phyloP scores from a whole-genome alignment of 805 yeast genomes.

The Ogataea ramenticola region DNA sequence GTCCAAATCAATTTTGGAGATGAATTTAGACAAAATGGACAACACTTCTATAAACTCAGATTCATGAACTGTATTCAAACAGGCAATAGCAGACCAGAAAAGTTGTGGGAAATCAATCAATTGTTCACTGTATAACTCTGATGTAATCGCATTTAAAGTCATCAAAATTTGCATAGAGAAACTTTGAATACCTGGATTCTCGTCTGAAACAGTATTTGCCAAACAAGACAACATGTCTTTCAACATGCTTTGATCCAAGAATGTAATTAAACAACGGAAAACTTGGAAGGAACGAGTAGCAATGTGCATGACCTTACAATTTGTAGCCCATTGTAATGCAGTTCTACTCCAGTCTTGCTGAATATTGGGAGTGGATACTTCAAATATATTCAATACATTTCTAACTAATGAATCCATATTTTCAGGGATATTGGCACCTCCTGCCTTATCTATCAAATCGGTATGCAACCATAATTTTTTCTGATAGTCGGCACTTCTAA shows the following conservation, averaged over 20 bases:
- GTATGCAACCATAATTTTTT: slow-evolving; percentile 75
- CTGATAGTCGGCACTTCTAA: slow-evolving; percentile 46
- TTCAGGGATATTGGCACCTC: slow-evolving; percentile 78
- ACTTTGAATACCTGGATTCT: slow-evolving; percentile 84
- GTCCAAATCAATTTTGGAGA: slow-evolving; percentile 80
- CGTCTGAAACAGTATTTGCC: slow-evolving; percentile 90
- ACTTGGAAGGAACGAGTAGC: slow-evolving; percentile 96
- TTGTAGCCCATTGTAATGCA: slow-evolving; percentile 90
- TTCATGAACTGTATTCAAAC: slow-evolving; percentile 84
- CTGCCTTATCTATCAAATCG: slow-evolving; percentile 68
- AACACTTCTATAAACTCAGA: slow-evolving; percentile 86
- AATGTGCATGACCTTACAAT: slow-evolving; percentile 93
- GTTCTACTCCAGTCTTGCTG: slow-evolving; percentile 81
- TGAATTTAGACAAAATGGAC: slow-evolving; percentile 72
- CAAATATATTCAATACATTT: slow-evolving; percentile 52
- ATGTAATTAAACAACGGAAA: slow-evolving; percentile 75
- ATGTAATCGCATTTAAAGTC: slow-evolving; percentile 90
- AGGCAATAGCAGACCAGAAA: slow-evolving; percentile 93
- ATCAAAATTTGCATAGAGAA: slow-evolving; percentile 95
- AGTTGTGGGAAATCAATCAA: slow-evolving; percentile 85
- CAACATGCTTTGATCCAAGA: slow-evolving; percentile 80
- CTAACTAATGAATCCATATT: slow-evolving; percentile 74
- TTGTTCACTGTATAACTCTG: slow-evolving; percentile 72
- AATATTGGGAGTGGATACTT: slow-evolving; percentile 36
- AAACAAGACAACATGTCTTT: slow-evolving; percentile 90